A percentile compares a stretch with the other conserved stretches of the same genome.
These are phyloP conservation scores for Verticillium nonalfalfae DNA, from an alignment of 2,329 filamentous ascomycete species.

Conservation along the genomic window DNA sequence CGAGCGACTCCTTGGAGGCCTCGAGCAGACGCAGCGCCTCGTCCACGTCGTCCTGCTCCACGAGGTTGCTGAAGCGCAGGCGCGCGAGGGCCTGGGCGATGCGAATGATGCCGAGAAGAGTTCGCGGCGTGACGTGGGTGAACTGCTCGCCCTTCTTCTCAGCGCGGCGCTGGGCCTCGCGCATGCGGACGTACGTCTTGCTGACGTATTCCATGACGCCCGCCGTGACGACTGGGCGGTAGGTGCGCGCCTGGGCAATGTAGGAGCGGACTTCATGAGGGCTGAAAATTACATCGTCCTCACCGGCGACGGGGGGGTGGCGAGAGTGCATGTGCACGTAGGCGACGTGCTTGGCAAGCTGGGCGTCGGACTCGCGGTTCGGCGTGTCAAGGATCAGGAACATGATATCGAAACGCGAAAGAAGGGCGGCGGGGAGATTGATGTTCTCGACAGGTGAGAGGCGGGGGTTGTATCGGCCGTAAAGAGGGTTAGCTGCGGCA, in stretches of 20 bases:
- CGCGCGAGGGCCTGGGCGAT: constrained; percentile 90
- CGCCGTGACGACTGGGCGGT: constrained; percentile 78
- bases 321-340: constrained; percentile 96
- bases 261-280: constrained; percentile 94
- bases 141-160: constrained; percentile 91
- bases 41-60: constrained; percentile 89
- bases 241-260: constrained; percentile 86
- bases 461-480: constrained; percentile 95
- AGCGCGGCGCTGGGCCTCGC: constrained; percentile 84
- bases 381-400: constrained; percentile 97
- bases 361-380: constrained; percentile 80
- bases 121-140: constrained; percentile 89
- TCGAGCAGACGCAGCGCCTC: constrained; percentile 88
- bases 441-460: constrained; percentile 98
- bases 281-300: constrained; percentile 66
- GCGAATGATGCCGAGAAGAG: constrained; percentile 85
- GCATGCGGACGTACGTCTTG: constrained; percentile 91
- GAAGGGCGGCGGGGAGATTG: constrained; percentile 92
- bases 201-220: constrained; percentile 92
- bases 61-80: constrained; percentile 78
- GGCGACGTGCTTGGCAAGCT: constrained; percentile 91
- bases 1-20: constrained; percentile 86
- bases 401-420: constrained; percentile 94
- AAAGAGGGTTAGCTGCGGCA: constrained; percentile 92
- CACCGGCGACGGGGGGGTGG: constrained; percentile 66